Conservation (phyloP, 805 yeast species). For the Sugiyamaella americana region DNA sequence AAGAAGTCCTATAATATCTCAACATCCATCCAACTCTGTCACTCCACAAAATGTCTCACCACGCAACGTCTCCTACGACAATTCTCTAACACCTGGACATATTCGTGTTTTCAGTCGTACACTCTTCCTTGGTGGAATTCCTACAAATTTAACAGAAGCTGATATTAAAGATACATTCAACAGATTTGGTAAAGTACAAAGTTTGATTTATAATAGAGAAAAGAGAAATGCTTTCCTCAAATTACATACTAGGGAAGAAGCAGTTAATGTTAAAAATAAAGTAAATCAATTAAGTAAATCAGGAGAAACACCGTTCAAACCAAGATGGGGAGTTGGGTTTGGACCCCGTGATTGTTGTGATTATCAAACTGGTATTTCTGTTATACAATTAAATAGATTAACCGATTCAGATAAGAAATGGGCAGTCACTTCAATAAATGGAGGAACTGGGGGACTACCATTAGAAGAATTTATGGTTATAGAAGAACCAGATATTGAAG, state of each 20-base stretch:
- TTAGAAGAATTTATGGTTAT: conserved; percentile 71
- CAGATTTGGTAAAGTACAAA: conserved; percentile 88
- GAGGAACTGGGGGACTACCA: conserved; percentile 90
- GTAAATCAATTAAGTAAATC: conserved; percentile 57
- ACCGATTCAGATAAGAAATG: conserved; percentile 93
- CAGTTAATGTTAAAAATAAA: conserved; percentile 69
- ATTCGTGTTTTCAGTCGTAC: conserved; percentile 86
- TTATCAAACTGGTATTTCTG: conserved; percentile 82
- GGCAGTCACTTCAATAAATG: conserved; percentile 90
- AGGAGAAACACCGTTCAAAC: conserved; percentile 61
- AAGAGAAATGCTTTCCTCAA: conserved; percentile 95
- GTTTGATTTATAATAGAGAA: conserved; percentile 78
- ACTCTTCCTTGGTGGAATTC: conserved; percentile 89
- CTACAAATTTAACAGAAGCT: conserved; percentile 69
- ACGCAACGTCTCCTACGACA: conserved; percentile 58
- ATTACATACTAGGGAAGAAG: conserved; percentile 86
- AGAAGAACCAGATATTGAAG: conserved; percentile 97
- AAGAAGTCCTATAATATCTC: conserved; percentile 8
- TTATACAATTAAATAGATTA: conserved; percentile 78
- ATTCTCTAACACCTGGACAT: conserved; percentile 65
- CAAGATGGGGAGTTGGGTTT: conserved; percentile 98
- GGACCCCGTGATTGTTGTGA: conserved; percentile 99
- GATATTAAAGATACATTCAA: conserved; percentile 64
- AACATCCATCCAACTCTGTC: not conserved
- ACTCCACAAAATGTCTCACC: not conserved